phyloP scores from a whole-genome alignment of 2,329 filamentous ascomycete species.

The Claviceps capensis region DNA sequence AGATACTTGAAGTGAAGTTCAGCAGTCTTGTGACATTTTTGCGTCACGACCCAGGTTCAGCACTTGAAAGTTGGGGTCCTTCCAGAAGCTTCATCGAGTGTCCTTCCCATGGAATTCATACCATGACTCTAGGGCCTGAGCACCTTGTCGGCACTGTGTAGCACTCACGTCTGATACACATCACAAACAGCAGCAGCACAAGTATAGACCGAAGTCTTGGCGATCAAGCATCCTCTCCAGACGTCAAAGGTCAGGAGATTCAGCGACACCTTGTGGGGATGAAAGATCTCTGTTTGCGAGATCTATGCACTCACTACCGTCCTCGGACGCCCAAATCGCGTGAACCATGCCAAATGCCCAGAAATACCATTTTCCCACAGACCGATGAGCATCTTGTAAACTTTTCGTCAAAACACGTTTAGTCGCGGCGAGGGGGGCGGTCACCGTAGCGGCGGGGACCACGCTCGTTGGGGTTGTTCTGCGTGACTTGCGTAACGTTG shows the following conservation, averaged over 20 bases:
- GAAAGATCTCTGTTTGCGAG: slow-evolving; percentile 41
- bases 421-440: slow-evolving; percentile 30
- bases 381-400: slow-evolving; percentile 7
- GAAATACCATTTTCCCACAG: slow-evolving; percentile 24
- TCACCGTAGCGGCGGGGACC: slow-evolving; percentile 62
- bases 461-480: slow-evolving; percentile 77
- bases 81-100: too few relatives aligned
- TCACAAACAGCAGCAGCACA: neutral
- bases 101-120: too few relatives aligned
- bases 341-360: slow-evolving; percentile 29
- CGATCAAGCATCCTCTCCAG: slow-evolving; percentile 81
- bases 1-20: neutral
- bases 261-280: slow-evolving; percentile 75
- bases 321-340: slow-evolving; percentile 43
- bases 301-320: slow-evolving; percentile 45
- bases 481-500: slow-evolving; percentile 83
- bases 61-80: too few relatives aligned
- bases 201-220: slow-evolving; percentile 33
- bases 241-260: slow-evolving; percentile 40
- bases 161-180: neutral
- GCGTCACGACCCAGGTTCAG: too few relatives aligned
- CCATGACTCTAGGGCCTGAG: neutral
- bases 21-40: neutral
- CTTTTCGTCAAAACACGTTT: slow-evolving; percentile 7
- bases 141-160: neutral